Evolutionary conservation across 768 basidiomycete species (phyloP).

Genomic region (Mycena amicta): DNA sequence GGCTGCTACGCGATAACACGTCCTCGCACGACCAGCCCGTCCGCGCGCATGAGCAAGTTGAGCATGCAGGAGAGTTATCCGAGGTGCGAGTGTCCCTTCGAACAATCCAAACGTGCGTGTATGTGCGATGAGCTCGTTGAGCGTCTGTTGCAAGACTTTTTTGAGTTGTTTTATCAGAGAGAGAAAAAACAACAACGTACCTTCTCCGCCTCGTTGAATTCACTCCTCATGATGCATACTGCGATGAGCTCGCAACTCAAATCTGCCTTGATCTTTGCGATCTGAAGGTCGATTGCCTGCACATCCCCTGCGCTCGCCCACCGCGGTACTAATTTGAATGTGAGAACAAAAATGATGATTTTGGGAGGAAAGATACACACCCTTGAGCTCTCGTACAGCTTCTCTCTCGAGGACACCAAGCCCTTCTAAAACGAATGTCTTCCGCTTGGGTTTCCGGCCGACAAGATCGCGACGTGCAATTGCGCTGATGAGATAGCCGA

Average conservation of each 20-base stretch:
- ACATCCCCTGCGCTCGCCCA: constrained; percentile 60
- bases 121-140: constrained; percentile 59
- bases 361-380: constrained; percentile 36
- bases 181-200: no score
- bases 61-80: constrained; percentile 68
- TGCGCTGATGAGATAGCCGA: constrained; percentile 69
- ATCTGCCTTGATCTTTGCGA: constrained; percentile 71
- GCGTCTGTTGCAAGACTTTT: constrained; percentile 53
- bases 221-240: constrained; percentile 49
- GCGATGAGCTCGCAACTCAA: constrained; percentile 69
- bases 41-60: constrained; percentile 74
- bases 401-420: constrained; percentile 52
- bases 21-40: constrained; percentile 51
- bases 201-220: constrained; percentile 70
- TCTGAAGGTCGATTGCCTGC: constrained; percentile 45
- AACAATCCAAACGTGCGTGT: constrained; percentile 63
- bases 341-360: constrained; percentile 10
- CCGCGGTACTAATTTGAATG: constrained; percentile 44
- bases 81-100: constrained; percentile 50
- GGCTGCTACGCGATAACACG: constrained; percentile 67
- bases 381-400: constrained; percentile 39
- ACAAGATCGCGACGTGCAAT: constrained; percentile 66
- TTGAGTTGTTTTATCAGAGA: no score
- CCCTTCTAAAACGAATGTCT: constrained; percentile 69
- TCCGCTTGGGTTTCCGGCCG: constrained; percentile 73